Evolutionary conservation across 768 basidiomycete genomes (phyloP), one percentile per base, ranked within the genome.

Genomic region (Austroboletus festivus): DNA sequence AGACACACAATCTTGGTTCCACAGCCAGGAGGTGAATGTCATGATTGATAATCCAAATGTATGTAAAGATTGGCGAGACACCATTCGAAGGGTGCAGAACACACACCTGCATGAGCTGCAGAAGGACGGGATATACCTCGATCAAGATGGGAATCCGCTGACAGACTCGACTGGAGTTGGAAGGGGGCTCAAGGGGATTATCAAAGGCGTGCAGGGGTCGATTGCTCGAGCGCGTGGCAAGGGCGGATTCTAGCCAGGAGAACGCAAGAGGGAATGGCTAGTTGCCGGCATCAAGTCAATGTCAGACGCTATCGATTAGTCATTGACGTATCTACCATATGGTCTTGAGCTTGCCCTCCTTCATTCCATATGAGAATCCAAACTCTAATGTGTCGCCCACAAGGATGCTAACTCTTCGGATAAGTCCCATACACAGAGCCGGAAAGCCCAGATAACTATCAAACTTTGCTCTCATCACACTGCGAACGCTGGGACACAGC

Each of bases 1-100:
- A 74, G 82, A 83, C 50, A 77, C 80, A 7, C 85, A 86, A 57
- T 78, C 76, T 5, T 86, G 84, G 83, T 85, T 75, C 69, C 86
- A 88, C 63, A 81, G 79, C 37, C 80, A 83, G 51, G 86, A 88
- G 56, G 72, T 80, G 55, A 86, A 88, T 60, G 67, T 83, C 48
- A 76, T 85, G 72, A 69, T 83, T 38, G 82, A 84, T 61, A 76
- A 72, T 20, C 64, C 71, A n/a, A 65, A 70, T 33, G 68, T 83
- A 44, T 77, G 79, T 42, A 55, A 63, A 31, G 80, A 79, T 47
- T 81, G 82, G 81, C 74, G 76, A 65, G 74, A 77, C 40, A 75
- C 71, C 9, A 62, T 81, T n/a, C 52, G 68, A 22, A 67, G 72
- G 24, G 79, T 78, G 58, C 78, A 81, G 67, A 83, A 81, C 55